Evolutionary conservation across 106 monocot genomes (phyloP).

Genomic region (Apostasia ramifera): DNA sequence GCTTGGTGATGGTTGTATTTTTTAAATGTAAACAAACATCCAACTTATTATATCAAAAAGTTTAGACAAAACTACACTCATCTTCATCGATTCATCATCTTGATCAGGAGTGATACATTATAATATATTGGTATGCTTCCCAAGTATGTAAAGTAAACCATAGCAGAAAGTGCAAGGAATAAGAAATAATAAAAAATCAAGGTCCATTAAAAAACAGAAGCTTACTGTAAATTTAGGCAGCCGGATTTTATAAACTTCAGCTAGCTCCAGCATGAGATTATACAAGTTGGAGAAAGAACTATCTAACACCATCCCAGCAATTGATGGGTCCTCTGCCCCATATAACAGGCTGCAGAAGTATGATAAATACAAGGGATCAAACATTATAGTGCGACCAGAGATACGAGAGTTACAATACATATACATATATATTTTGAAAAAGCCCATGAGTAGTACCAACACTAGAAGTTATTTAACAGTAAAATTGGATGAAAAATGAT

Average conservation of each 20-base stretch:
- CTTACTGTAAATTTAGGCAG: slow-evolving; percentile 93
- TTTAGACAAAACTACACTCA: no score
- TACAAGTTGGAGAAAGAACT: slow-evolving; percentile 95
- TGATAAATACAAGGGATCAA: slow-evolving; percentile 7
- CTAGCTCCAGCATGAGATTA: slow-evolving; percentile 95
- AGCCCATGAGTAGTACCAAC: no score
- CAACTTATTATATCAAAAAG: no score
- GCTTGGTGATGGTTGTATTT: no score
- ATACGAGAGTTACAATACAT: no score
- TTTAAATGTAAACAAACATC: no score
- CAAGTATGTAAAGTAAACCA: not conserved
- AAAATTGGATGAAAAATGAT: no score
- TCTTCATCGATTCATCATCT: no score
- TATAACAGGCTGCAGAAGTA: slow-evolving; percentile 75
- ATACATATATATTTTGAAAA: no score
- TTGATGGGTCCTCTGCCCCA: slow-evolving; percentile 99
- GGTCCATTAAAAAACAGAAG: not conserved
- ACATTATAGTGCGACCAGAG: no score
- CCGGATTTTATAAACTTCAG: slow-evolving; percentile 92
- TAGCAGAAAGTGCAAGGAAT: not conserved
- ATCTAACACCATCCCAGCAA: slow-evolving; percentile 96
- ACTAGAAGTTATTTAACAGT: no score
- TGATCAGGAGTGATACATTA: no score
- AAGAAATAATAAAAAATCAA: not conserved
- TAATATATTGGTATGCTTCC: not conserved